A percentile compares a stretch with the other conserved stretches of the same genome.
Evolutionary conservation across 257 asterid species (phyloP).

Genomic region (Pogostemon cablin): DNA sequence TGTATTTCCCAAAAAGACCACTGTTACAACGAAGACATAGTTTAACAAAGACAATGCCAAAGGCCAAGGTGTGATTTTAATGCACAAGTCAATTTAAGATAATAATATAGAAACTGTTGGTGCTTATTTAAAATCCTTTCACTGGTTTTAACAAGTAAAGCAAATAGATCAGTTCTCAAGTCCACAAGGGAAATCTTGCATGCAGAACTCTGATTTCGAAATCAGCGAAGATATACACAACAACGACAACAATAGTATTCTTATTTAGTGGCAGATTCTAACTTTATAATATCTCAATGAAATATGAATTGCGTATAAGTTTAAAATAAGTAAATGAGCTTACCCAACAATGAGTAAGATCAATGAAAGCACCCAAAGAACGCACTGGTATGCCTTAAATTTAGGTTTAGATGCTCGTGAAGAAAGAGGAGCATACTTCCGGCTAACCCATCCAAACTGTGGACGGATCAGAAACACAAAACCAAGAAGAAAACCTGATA

Average conservation of each 20-base stretch:
- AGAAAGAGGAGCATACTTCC: constrained; percentile 51
- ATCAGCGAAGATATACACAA: not conserved
- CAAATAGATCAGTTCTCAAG: not conserved
- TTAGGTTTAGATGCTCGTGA: constrained; percentile 45
- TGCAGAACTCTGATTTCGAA: not conserved
- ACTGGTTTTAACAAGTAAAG: not conserved
- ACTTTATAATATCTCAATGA: too few relatives aligned
- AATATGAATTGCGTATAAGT: not conserved
- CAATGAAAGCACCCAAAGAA: constrained; percentile 67
- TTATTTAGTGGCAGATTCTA: not conserved
- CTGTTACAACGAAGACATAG: too few relatives aligned
- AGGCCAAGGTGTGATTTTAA: too few relatives aligned
- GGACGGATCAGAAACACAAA: constrained; percentile 82
- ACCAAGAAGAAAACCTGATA: constrained; percentile 81
- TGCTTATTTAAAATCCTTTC: too few relatives aligned
- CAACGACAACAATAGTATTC: not conserved
- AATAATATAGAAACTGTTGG: too few relatives aligned
- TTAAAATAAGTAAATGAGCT: constrained; percentile 30
- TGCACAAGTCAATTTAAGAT: too few relatives aligned
- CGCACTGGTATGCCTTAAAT: constrained; percentile 67
- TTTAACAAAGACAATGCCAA: too few relatives aligned
- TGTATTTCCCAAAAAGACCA: too few relatives aligned
- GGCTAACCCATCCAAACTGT: constrained; percentile 81
- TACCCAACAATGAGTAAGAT: constrained; percentile 72
- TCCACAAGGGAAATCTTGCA: not conserved